Evolutionary conservation across 306 rosid species (phyloP).

Genomic region (Fagus crenata): DNA sequence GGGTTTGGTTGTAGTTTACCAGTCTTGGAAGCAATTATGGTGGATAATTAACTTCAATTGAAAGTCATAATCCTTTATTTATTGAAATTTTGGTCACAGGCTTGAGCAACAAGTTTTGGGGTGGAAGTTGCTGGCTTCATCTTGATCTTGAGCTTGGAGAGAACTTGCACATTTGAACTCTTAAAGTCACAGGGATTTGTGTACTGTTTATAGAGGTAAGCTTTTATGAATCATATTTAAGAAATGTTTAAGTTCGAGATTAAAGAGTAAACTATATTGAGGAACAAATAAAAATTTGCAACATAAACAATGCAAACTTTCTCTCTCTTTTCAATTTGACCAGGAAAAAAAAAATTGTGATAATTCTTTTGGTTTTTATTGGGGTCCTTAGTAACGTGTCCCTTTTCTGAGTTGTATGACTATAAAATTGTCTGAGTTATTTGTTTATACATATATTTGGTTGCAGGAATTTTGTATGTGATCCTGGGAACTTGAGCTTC

Average conservation of each 20-base stretch:
- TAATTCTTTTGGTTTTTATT: not conserved
- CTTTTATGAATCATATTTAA: constrained; percentile 1
- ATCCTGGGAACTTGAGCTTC: constrained; percentile 21
- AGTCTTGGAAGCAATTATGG: constrained; percentile 14
- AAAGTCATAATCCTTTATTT: not conserved
- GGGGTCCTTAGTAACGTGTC: not conserved
- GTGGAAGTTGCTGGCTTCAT: constrained; percentile 7
- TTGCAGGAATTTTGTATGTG: constrained; percentile 39
- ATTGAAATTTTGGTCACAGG: constrained; percentile 14
- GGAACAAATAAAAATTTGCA: not conserved
- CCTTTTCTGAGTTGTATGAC: not conserved
- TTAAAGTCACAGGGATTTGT: constrained; percentile 10
- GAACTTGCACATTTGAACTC: not conserved
- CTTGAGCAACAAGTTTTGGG: constrained; percentile 11
- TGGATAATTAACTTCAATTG: constrained; percentile 8
- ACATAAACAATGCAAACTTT: not conserved
- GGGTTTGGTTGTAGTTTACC: constrained; percentile 12
- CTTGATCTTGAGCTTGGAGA: not conserved
- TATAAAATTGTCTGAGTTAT: not conserved
- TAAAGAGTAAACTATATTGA: not conserved
- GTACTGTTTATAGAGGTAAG: constrained; percentile 11
- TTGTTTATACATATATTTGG: constrained; percentile 16
- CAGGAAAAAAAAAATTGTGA: not conserved
- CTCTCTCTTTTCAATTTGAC: not conserved
- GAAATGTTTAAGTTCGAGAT: no score